Percentiles rank a stretch among this genome's conserved stretches.
Evolutionary conservation across 768 basidiomycete genomes (phyloP).

Genomic region (Amanita fuliginea): DNA sequence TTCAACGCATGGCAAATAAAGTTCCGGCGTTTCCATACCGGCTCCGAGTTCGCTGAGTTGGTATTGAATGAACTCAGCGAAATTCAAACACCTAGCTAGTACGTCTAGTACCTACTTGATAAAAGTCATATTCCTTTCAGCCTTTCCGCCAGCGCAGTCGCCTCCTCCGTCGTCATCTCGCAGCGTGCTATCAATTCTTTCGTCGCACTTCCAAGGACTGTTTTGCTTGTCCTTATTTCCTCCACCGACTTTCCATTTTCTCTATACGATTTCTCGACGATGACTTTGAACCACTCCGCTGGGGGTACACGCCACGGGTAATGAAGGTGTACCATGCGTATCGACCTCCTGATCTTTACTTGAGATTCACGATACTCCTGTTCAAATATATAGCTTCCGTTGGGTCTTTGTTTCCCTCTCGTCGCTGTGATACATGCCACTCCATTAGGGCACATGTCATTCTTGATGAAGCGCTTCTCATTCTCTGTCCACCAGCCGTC

Average conservation of each 20-base stretch:
- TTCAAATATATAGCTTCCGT: conserved; percentile 9
- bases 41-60: no score
- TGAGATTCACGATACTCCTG: conserved; percentile 23
- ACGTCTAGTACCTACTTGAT: no score
- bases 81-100: no score
- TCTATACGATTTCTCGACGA: conserved; percentile 10
- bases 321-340: conserved; percentile 3
- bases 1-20: background rate
- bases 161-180: conserved; percentile 8
- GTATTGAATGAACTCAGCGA: no score
- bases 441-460: conserved; percentile 19
- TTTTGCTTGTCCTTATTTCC: conserved; percentile 6
- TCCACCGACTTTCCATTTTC: background rate
- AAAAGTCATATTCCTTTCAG: background rate
- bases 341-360: conserved; percentile 11
- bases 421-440: conserved; percentile 29
- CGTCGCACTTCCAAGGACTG: conserved; percentile 6
- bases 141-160: background rate
- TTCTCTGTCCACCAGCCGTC: conserved; percentile 4
- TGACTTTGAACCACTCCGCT: conserved; percentile 9
- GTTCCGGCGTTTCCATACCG: no score
- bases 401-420: conserved; percentile 12
- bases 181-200: conserved; percentile 8
- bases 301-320: conserved; percentile 8
- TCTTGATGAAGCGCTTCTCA: conserved; percentile 15